Conservation (phyloP, 176 grass and related monocot species). For the Bonia amplexicaulis region DNA sequence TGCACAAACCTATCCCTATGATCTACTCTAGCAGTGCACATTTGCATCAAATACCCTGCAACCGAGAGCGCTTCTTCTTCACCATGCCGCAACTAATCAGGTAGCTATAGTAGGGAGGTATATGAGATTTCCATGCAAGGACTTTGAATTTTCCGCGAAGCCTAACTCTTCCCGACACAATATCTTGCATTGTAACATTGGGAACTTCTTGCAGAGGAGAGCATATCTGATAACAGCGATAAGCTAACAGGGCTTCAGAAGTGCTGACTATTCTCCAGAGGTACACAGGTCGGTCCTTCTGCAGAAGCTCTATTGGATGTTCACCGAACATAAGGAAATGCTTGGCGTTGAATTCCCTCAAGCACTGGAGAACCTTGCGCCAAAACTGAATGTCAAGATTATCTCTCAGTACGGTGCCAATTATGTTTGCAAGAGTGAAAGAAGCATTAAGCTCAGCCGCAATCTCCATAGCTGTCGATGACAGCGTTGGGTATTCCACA, state of each 20-base stretch:
- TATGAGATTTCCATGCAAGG: not conserved
- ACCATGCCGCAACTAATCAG: not conserved
- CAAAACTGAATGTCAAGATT: not conserved
- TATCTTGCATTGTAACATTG: not conserved
- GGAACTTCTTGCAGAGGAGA: not conserved
- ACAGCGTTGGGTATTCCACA: not conserved
- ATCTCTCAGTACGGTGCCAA: not conserved
- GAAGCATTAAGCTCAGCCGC: conserved; percentile 20
- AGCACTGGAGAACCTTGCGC: not conserved
- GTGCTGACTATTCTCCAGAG: not conserved
- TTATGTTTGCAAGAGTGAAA: not conserved
- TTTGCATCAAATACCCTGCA: not conserved
- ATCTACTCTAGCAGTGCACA: not conserved
- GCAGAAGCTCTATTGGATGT: not conserved
- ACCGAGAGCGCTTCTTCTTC: conserved; percentile 13
- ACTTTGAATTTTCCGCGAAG: not conserved
- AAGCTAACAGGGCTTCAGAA: not conserved
- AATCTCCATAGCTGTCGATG: conserved; percentile 10
- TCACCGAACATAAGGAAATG: not conserved
- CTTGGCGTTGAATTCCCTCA: not conserved
- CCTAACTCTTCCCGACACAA: not conserved
- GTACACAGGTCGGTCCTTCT: not conserved
- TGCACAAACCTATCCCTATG: not conserved
- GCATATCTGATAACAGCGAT: not conserved
- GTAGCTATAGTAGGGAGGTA: conserved; percentile 14